phyloP scores from a whole-genome alignment of 176 grass and related monocot species.

The Bonia amplexicaulis region DNA sequence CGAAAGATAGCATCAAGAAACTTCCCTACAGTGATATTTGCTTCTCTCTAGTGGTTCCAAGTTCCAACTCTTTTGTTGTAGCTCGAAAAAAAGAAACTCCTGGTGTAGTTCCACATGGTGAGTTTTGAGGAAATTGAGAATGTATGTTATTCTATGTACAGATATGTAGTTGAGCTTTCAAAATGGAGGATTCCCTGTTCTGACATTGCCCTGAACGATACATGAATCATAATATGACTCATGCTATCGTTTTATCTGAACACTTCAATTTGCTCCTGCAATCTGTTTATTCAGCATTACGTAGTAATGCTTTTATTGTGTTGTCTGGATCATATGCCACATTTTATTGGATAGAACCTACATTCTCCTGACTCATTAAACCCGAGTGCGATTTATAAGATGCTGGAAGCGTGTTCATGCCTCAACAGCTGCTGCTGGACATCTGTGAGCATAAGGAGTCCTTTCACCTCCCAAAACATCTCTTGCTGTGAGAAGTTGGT shows the following conservation, averaged over 20 bases:
- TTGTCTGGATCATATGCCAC: background rate
- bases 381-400: background rate
- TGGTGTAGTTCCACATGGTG: background rate
- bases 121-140: background rate
- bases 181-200: background rate
- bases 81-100: background rate
- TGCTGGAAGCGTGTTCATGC: constrained; percentile 1
- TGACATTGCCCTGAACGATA: background rate
- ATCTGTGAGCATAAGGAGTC: background rate
- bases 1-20: background rate
- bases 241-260: background rate
- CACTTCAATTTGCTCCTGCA: background rate
- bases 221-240: background rate
- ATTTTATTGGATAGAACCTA: background rate
- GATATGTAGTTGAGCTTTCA: background rate
- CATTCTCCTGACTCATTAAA: background rate
- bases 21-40: background rate
- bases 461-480: background rate
- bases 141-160: constrained; percentile 30
- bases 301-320: background rate
- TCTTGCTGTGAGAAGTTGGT: background rate
- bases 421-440: background rate
- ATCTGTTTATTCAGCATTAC: constrained; percentile 8
- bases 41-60: background rate
- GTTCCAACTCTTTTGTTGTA: background rate